phyloP scores from a whole-genome alignment of 2,329 filamentous ascomycete genomes.

The Aureobasidium mangrovei region DNA sequence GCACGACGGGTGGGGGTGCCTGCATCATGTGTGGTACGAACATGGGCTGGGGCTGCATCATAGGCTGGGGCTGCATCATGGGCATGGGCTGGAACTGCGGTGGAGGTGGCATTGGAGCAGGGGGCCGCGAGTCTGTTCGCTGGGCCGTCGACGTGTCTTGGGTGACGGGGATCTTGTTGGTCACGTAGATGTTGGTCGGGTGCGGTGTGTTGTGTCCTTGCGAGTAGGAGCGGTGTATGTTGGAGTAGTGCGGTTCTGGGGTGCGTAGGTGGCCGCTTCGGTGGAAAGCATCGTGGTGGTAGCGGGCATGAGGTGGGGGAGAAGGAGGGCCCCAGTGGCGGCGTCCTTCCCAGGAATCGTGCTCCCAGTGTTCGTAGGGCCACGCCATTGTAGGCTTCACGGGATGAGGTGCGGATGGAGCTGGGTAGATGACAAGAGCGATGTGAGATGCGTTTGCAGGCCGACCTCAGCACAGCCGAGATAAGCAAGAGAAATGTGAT shows the following conservation, averaged over 20 bases:
- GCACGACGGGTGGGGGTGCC: not conserved
- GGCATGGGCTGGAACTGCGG: conserved; percentile 11
- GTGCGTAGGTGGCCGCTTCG: conserved; percentile 20
- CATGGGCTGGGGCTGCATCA: conserved; percentile 3
- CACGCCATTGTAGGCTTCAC: not conserved
- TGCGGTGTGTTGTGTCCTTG: conserved; percentile 33
- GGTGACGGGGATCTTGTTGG: conserved; percentile 33
- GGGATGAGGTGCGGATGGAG: not conserved
- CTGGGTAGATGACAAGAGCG: not conserved
- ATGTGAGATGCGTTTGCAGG: not conserved
- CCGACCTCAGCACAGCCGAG: not conserved
- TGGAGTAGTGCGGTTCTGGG: conserved; percentile 19
- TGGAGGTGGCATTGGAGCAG: conserved; percentile 7
- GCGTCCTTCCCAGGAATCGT: not conserved
- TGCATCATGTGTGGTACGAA: not conserved
- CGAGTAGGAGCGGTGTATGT: conserved; percentile 37
- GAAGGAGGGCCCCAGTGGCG: not conserved
- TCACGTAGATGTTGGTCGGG: conserved; percentile 38
- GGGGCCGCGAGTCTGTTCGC: not conserved
- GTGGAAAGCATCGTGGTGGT: conserved; percentile 15
- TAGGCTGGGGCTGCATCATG: not conserved
- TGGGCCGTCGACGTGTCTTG: conserved; percentile 21
- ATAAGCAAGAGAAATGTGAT: conserved; percentile 1
- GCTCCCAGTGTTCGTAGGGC: not conserved
- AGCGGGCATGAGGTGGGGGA: conserved; percentile 1